Conservation (phyloP, 495 filamentous ascomycete species). For the Aspergillus funiculosus region DNA sequence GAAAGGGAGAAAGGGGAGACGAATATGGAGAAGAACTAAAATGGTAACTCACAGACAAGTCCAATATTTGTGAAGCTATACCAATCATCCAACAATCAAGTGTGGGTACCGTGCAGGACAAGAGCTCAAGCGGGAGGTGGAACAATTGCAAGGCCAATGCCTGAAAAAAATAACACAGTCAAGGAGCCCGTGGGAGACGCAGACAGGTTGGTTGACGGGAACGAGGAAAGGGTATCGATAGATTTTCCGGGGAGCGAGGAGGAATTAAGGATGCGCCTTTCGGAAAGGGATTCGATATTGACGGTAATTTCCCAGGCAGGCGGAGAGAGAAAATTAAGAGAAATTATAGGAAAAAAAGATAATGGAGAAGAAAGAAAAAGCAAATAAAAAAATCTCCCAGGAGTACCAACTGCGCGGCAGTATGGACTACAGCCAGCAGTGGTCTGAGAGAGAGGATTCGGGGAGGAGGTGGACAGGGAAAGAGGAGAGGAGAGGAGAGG, state of each 20-base stretch:
- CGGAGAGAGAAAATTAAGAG: conserved; percentile 6
- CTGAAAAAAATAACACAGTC: background rate
- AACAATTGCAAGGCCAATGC: conserved; percentile 2
- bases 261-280: conserved; percentile 19
- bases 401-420: conserved; percentile 29
- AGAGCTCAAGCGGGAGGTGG: no score
- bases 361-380: conserved; percentile 11
- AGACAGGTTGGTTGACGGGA: conserved; percentile 9
- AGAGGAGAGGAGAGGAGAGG: conserved; percentile 7
- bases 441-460: conserved; percentile 13
- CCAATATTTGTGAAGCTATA: conserved; percentile 16
- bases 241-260: background rate
- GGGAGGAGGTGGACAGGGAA: conserved; percentile 12
- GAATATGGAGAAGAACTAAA: background rate
- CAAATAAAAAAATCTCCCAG: conserved; percentile 19
- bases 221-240: background rate
- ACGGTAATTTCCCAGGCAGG: background rate
- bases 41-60: conserved; percentile 16
- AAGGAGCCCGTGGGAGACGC: background rate
- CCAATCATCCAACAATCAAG: conserved; percentile 20
- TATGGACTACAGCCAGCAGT: conserved; percentile 23
- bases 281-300: conserved; percentile 16
- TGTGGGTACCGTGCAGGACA: no score
- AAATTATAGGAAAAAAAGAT: conserved; percentile 12
- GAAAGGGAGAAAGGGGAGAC: background rate